Evolutionary conservation across 495 filamentous ascomycete species (phyloP), one percentile per base, ranked within the genome.

Genomic region (Recurvomyces mirabilis): DNA sequence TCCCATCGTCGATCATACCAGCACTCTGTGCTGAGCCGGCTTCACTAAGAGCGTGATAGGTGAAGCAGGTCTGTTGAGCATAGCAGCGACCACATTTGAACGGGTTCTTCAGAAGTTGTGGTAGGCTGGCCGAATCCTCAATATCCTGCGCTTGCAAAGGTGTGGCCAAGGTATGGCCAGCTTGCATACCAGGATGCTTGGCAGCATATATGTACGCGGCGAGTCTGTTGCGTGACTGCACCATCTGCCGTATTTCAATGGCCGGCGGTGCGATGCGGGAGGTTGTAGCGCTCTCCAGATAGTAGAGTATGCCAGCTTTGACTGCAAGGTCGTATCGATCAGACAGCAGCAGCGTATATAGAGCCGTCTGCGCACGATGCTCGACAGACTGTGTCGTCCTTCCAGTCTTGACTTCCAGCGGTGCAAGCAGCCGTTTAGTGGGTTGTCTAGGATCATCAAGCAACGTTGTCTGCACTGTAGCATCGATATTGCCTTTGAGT

Each of bases 401-500:
- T 14, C 91, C 91, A 0, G 88, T 96, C 65, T 98, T 98, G 54
- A 98, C 68, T 57, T 98, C 91, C 47, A 96, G 82, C 3, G 91
- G 91, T 13, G 94, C 84, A 2, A 87, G 82, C 41, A 98, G 69
- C 4, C 72, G 84, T 52, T 75, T 80, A 12, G 19, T 23, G 11
- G 34, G 21, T 24, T 75, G 53, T 36, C 63, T 60, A 19, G 67
- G 55, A 46, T 73, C 65, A 22, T 94, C 85, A 31, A 77, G 61
- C 66, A 93, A 81, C 4, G 73, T 74, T n/a, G 89, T 78, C 64
- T 96, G 84, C 11, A 98, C 81, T 4, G 91, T 96, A n/a, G 91
- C 91, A 65, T 98, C 91, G 43, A 98, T 86, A 59, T 94, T 96
- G 23, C 91, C 91, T 65, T 98, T 96, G 5, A 98, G 70, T 0